Conservation (phyloP, 768 basidiomycete species). For the Calocera cornea region DNA sequence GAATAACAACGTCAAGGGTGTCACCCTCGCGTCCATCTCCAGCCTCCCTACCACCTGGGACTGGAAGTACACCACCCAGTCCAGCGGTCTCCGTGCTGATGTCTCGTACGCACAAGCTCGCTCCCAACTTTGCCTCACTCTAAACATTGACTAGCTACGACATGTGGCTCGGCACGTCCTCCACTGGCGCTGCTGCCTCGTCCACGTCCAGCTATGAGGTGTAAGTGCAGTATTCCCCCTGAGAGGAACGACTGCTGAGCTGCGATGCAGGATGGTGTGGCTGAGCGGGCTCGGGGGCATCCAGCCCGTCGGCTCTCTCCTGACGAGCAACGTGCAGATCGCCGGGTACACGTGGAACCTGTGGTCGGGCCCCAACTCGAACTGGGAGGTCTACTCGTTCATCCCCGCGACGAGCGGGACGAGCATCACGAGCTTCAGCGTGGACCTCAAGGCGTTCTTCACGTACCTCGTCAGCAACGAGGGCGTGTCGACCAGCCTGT, state of each 20-base stretch:
- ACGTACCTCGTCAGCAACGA: conserved; percentile 35
- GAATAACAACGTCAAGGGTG: conserved; percentile 36
- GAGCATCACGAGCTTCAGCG: conserved; percentile 38
- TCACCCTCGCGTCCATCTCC: conserved; percentile 33
- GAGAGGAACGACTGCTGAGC: not conserved
- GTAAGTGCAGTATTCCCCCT: conserved; percentile 23
- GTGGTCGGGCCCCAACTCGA: conserved; percentile 40
- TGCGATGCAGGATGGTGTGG: conserved; percentile 40
- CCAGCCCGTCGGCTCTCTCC: conserved; percentile 41
- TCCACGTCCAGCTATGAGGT: conserved; percentile 40
- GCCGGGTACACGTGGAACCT: conserved; percentile 43
- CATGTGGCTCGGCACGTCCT: conserved; percentile 38
- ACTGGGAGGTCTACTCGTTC: conserved; percentile 47
- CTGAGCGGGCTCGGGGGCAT: conserved; percentile 45
- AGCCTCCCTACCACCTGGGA: conserved; percentile 39
- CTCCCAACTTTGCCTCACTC: not conserved
- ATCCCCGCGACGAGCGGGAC: conserved; percentile 30
- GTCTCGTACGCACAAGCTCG: conserved; percentile 29
- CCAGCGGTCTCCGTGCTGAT: conserved; percentile 38
- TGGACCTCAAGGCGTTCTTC: conserved; percentile 43
- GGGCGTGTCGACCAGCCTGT: conserved; percentile 36
- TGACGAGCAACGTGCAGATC: conserved; percentile 29
- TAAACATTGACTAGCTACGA: conserved; percentile 31
- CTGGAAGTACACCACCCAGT: conserved; percentile 37
- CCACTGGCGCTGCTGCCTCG: conserved; percentile 35